Evolutionary conservation across 1,139 yeast genomes (phyloP).

Genomic region (Suhomyces atakaporum): DNA sequence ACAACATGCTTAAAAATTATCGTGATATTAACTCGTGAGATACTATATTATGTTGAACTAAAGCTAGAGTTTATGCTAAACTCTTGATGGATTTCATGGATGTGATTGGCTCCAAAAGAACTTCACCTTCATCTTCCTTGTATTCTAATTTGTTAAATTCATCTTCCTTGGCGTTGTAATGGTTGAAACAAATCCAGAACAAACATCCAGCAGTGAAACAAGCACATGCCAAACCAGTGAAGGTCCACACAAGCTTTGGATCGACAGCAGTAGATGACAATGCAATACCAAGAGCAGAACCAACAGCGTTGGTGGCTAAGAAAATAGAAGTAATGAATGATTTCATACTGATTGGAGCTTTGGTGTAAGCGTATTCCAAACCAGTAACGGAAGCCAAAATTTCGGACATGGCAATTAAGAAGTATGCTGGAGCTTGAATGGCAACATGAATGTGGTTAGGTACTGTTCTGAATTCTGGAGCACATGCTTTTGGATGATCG

Average conservation of each 20-base stretch:
- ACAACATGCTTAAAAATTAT: too few relatives aligned
- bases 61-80: conserved; percentile 5
- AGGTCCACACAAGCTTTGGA: conserved; percentile 24
- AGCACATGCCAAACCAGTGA: conserved; percentile 21
- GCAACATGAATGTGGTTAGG: conserved; percentile 25
- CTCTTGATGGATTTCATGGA: conserved; percentile 13
- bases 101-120: conserved; percentile 14
- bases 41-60: neutral
- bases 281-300: conserved; percentile 24
- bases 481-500: conserved; percentile 20
- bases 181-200: conserved; percentile 23
- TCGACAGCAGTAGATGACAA: conserved; percentile 20
- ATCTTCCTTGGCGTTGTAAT: conserved; percentile 23
- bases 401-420: conserved; percentile 23
- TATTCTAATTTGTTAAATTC: conserved; percentile 24
- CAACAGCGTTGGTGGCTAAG: conserved; percentile 23
- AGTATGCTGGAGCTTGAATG: conserved; percentile 23
- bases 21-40: too few relatives aligned
- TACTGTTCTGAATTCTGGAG: conserved; percentile 14
- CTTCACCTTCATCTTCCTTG: conserved; percentile 18
- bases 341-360: conserved; percentile 24
- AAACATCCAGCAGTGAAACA: conserved; percentile 20
- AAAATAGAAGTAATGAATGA: conserved; percentile 24
- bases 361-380: conserved; percentile 26
- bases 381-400: conserved; percentile 26